These are phyloP conservation scores for Multifurca ochricompacta DNA, from an alignment of 768 basidiomycete species.

Conservation along the genomic window DNA sequence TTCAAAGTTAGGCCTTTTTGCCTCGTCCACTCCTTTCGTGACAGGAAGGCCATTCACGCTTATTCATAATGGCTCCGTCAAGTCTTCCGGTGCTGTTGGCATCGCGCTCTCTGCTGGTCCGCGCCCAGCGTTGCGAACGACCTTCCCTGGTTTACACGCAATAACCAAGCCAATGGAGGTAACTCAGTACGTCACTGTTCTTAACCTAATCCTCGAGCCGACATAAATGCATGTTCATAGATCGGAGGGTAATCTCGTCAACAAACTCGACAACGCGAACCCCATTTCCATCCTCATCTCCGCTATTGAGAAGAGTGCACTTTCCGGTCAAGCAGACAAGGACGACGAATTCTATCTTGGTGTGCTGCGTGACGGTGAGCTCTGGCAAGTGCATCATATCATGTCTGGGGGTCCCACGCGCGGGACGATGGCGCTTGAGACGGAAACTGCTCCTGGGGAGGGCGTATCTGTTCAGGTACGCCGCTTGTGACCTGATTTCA, in stretches of 20 bases:
- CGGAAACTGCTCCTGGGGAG: no score
- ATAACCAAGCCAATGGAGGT: conserved; percentile 44
- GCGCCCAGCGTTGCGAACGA: conserved; percentile 21
- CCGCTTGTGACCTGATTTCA: neutral
- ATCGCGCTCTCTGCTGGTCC: conserved; percentile 33
- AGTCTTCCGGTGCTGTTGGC: conserved; percentile 50
- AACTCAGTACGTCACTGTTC: conserved; percentile 32
- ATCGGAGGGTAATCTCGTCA: conserved; percentile 66
- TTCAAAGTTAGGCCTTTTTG: conserved; percentile 56
- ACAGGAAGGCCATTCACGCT: conserved; percentile 70
- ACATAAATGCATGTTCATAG: no score
- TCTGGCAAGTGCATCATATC: conserved; percentile 31
- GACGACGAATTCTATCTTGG: conserved; percentile 11
- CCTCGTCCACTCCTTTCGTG: conserved; percentile 70
- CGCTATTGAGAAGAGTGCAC: conserved; percentile 43
- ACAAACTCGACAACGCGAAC: conserved; percentile 46
- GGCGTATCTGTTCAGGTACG: no score
- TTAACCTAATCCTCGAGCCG: no score
- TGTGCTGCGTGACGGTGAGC: neutral
- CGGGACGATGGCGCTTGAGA: conserved; percentile 38
- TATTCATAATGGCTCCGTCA: conserved; percentile 46
- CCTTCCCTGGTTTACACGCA: conserved; percentile 35
- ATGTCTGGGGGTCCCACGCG: conserved; percentile 66
- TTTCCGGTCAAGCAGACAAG: neutral
- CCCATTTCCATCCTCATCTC: conserved; percentile 53